Evolutionary conservation across 768 basidiomycete species (phyloP), one percentile per base, ranked within the genome.

Genomic region (Trametes punicea): DNA sequence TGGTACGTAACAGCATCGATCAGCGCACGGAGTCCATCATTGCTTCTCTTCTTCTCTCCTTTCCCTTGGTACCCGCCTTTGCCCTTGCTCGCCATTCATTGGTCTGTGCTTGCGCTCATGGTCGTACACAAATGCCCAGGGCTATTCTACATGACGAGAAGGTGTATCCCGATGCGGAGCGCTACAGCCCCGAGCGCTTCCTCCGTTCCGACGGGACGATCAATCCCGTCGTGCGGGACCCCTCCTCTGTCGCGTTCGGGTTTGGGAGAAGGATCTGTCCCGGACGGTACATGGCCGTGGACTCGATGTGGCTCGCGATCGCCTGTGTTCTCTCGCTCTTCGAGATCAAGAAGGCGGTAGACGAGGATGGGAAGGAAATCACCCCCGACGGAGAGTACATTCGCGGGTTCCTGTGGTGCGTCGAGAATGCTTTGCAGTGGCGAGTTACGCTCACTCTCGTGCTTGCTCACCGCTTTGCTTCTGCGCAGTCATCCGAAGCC

Each of bases 141-240:
- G 67, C 74, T 7, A 75, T 75, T 33, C 51, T 75, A 23, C 73
- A 74, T 27, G 73, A 77, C 56, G 68, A 68, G 20, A 59, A 64
- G 21, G 66, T 64, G 29, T 77, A 75, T 50, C 56, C 57, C 6
- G 69, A 67, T 25, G 71, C 75, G 1, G 62, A 65, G 59, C 63
- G 60, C 15, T 77, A 74, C 67, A 51, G 67, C 36, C 76, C 76
- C 20, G 72, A 72, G 36, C 69, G 76, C 41, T 77, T 74, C 67
- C 40, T 76, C 44, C 21, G 65, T 54, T 18, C 70, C 16, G 70
- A 77, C 51, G 75, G 74, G 18, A 70, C 73, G 20, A 64, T 74
- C 44, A 64, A 73, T 31, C 45, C 57, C 15, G 55, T 60, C 4
- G 56, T 72, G 34, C 66, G 67, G 20, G 69, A 71, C 51, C 72